Evolutionary conservation across 257 asterid species (phyloP).

Genomic region (Echites panduratus): DNA sequence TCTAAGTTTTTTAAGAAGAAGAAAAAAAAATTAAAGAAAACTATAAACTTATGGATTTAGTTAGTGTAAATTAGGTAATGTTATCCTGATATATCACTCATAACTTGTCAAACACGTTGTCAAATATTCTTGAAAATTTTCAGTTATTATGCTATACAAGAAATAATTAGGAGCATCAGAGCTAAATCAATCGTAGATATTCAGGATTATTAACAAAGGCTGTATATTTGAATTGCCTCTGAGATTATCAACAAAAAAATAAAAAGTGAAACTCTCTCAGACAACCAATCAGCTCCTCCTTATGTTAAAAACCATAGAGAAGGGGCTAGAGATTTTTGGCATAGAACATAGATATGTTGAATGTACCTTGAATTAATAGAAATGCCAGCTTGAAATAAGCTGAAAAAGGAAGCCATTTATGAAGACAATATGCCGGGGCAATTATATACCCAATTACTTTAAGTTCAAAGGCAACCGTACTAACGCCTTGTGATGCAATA

Average conservation of each 20-base stretch:
- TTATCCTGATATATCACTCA: no score
- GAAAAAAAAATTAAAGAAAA: no score
- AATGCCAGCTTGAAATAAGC: constrained; percentile 92
- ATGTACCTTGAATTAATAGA: constrained; percentile 80
- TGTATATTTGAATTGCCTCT: background rate
- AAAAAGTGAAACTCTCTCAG: background rate
- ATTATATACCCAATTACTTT: constrained; percentile 91
- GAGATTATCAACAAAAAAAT: background rate
- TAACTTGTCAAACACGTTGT: no score
- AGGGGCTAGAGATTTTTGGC: background rate
- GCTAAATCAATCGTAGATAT: background rate
- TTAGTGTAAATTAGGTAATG: no score
- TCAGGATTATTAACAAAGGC: background rate
- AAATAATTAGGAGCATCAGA: constrained; percentile 15
- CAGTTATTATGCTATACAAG: no score
- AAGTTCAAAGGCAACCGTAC: constrained; percentile 80
- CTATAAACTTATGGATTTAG: no score
- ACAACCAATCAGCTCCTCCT: background rate
- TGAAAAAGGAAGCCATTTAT: constrained; percentile 94
- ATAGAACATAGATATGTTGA: constrained; percentile 1
- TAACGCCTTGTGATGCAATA: constrained; percentile 71
- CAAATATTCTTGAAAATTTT: no score
- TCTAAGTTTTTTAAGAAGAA: no score
- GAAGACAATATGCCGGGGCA: constrained; percentile 96
- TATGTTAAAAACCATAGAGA: background rate